Percentiles rank a stretch among this genome's conserved stretches.
Evolutionary conservation across 805 yeast species (phyloP).

Genomic region (Saccharomycopsis selenospora): DNA sequence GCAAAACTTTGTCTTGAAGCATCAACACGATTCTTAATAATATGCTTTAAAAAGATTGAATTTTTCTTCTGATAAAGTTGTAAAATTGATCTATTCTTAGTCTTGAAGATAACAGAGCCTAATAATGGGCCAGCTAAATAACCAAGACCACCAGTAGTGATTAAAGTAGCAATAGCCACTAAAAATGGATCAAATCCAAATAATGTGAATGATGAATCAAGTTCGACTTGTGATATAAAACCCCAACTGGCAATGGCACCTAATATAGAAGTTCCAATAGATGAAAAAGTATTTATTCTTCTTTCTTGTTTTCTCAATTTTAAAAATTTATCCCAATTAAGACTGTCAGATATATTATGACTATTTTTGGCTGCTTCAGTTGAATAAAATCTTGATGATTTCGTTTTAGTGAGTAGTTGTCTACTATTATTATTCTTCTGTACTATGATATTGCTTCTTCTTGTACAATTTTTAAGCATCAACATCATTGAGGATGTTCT

Average conservation of each 20-base stretch:
- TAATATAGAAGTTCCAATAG: slow-evolving; percentile 56
- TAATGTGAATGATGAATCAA: slow-evolving; percentile 80
- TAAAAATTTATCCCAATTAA: slow-evolving; percentile 72
- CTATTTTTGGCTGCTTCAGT: neutral
- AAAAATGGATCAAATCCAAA: slow-evolving; percentile 87
- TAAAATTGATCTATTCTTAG: slow-evolving; percentile 42
- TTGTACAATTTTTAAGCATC: neutral
- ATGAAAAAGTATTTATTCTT: slow-evolving; percentile 56
- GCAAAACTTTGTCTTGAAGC: slow-evolving; percentile 84
- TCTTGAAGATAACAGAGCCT: slow-evolving; percentile 64
- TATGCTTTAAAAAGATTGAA: slow-evolving; percentile 63
- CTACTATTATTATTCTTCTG: no score
- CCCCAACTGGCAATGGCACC: slow-evolving; percentile 69
- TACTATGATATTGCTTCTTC: slow-evolving; percentile 1
- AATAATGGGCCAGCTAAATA: slow-evolving; percentile 75
- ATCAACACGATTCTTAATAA: slow-evolving; percentile 78
- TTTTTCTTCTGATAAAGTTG: slow-evolving; percentile 53
- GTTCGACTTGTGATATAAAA: slow-evolving; percentile 69
- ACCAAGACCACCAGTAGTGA: slow-evolving; percentile 69
- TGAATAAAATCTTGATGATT: neutral
- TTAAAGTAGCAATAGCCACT: slow-evolving; percentile 66
- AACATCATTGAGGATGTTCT: neutral
- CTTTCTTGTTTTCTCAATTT: slow-evolving; percentile 69
- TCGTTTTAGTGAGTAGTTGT: neutral
- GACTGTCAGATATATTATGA: neutral